Evolutionary conservation across 2,329 filamentous ascomycete genomes (phyloP).

Genomic region (Atkinsonella hypoxylon): DNA sequence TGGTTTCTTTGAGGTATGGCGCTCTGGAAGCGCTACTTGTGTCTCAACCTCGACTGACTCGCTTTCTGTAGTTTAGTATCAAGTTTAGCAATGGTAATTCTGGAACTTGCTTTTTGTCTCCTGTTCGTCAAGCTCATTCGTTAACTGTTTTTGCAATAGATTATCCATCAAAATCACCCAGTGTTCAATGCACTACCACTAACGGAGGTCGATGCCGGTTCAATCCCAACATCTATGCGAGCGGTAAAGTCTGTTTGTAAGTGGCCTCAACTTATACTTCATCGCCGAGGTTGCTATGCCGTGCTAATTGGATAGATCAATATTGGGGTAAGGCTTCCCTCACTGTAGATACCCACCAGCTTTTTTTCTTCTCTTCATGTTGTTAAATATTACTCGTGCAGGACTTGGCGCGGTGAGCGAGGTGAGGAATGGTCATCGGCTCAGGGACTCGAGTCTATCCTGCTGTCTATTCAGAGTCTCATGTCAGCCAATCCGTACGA

Average conservation of each 20-base stretch:
- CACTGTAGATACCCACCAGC: background rate
- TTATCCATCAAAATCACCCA: conserved; percentile 61
- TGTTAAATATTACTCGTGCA: conserved; percentile 22
- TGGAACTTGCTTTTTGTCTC: background rate
- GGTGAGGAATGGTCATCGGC: conserved; percentile 96
- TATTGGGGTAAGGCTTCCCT: conserved; percentile 54
- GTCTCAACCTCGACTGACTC: background rate
- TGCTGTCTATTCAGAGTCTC: conserved; percentile 91
- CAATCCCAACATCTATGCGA: conserved; percentile 92
- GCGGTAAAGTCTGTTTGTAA: conserved; percentile 84
- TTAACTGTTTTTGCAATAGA: conserved; percentile 41
- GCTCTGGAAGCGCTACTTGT: background rate
- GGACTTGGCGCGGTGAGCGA: conserved; percentile 83
- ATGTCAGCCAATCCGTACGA: conserved; percentile 92
- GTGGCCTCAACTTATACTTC: conserved; percentile 19
- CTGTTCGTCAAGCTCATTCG: background rate
- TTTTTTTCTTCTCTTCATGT: background rate
- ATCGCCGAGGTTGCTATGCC: background rate
- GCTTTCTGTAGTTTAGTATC: conserved; percentile 50
- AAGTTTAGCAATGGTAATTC: conserved; percentile 59
- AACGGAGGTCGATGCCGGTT: conserved; percentile 83
- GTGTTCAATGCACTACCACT: conserved; percentile 63
- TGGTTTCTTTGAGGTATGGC: conserved; percentile 82
- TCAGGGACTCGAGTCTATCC: conserved; percentile 84
- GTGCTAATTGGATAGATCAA: conserved; percentile 45